These are phyloP conservation scores for Hebeloma cylindrosporum DNA, from an alignment of 768 basidiomycete genomes.

Conservation along the genomic window DNA sequence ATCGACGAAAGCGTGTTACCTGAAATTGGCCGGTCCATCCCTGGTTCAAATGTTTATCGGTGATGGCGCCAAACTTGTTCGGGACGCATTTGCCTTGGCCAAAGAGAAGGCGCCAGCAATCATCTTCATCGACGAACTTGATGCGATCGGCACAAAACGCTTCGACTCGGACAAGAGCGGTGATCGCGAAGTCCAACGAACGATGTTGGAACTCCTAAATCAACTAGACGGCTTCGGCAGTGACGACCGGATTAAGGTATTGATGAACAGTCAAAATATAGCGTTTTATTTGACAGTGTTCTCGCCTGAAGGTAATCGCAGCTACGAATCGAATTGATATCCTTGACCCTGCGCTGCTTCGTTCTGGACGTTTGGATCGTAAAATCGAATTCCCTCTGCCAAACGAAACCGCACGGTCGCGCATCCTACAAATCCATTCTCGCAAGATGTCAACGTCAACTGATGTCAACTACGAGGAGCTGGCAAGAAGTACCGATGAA, in stretches of 20 bases:
- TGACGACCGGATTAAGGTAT: conserved; percentile 94
- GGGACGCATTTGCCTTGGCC: conserved; percentile 96
- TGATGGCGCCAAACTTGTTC: conserved; percentile 97
- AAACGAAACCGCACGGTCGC: conserved; percentile 93
- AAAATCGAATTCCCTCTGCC: conserved; percentile 99
- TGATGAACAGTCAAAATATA: conserved; percentile 7
- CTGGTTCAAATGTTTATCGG: conserved; percentile 99
- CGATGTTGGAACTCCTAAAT: conserved; percentile 99
- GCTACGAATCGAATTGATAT: conserved; percentile 99
- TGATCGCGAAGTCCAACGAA: conserved; percentile 98
- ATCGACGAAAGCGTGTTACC: conserved; percentile 95
- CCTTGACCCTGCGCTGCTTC: conserved; percentile 95
- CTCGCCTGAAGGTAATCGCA: conserved; percentile 90
- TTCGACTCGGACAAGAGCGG: conserved; percentile 99
- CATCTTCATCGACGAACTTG: conserved; percentile 97
- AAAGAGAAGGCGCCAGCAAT: conserved; percentile 99
- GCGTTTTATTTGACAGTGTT: conserved; percentile 7
- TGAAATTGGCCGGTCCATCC: conserved; percentile 96
- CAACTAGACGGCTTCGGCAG: conserved; percentile 98
- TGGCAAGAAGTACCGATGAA: conserved; percentile 96
- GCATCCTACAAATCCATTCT: conserved; percentile 95
- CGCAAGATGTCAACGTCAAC: conserved; percentile 88
- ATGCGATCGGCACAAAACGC: conserved; percentile 98
- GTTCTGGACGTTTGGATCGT: conserved; percentile 94
- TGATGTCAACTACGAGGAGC: conserved; percentile 96